Evolutionary conservation across 495 filamentous ascomycete species (phyloP), one percentile per base, ranked within the genome.

Genomic region (Podospora australis): DNA sequence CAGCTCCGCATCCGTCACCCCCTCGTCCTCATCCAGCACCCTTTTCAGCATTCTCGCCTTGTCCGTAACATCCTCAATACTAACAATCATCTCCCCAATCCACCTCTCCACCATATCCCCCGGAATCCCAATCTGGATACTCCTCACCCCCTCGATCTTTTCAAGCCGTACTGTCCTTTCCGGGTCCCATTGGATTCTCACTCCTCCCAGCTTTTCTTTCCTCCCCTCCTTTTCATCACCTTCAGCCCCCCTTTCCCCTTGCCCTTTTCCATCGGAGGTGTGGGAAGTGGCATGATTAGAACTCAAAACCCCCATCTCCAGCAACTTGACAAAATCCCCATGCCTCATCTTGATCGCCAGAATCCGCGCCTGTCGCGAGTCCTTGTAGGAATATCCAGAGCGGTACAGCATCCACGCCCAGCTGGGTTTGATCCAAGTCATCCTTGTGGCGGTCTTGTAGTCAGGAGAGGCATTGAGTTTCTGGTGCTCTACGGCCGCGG

Each of bases 351-450:
- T 70, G 1, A 79, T 54, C 0, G 77, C 78, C 3, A 82, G 62
- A n/a, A 80, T 73, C n/a, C 68, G 71, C 17, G 69, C 59, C 60
- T 81, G 78, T 0, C 64, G 48, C 0, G 52, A 4, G 48, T 71
- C 66, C 49, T 82, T 80, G 50, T 64, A 66, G 6, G 70, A 69
- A 59, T 78, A 81, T 7, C 78, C 78, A 30, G 68, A 66, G 29
- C 76, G 75, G 50, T 78, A 83, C 55, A 82, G 73, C 78, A 83
- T 82, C 81, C 81, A 84, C 44, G 66, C 63, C 72, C 78, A 84
- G 38, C 67, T 73, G 4, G 81, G 81, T 54, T 83, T 84, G 47
- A 84, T 78, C 81, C 81, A 84, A 9, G 80, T 84, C 81, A 83
- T 84, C 29, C 81, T 69, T 0, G 53, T 58, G n/a, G n/a, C n/a